Base-by-base conservation (phyloP, 1,139 yeast species). In the Pichia sorboxylosa region DNA sequence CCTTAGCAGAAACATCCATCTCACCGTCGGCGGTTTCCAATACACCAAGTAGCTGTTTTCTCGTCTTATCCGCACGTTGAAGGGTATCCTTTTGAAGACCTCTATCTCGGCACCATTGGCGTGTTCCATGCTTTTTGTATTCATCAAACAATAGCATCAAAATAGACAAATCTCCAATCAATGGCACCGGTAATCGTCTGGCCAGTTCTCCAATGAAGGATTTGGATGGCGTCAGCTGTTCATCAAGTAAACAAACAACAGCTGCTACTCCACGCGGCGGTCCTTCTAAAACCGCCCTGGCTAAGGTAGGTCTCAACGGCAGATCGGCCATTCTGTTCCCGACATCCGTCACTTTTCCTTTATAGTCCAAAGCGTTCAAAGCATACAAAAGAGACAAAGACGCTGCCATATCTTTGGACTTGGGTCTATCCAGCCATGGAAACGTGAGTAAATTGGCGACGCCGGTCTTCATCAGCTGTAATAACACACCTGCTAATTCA, bases 261-360 rank as follows among this genome's bases (percentile, higher is more conserved):
- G 84, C 69, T 5, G 82, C 46, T 0, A 85, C 71, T 33, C 81
- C 84, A 2, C n/a, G n/a, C n/a, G n/a, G n/a, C n/a, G n/a, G n/a
- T n/a, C n/a, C 74, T 1, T 77, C 66, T 2, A 87, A 53, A 18
- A 90, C 55, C 2, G 82, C 69, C 52, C 80, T 82, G 10, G 95
- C 78, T 44, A 83, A 66, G 75, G 81, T 81, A 3, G 96, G 96
- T 46, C 83, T 94, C 6, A 87, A 68, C 0, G 98, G 98, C 44
- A 90, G 83, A 47, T 82, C 94, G 3, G 94, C 82, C 94, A 90
- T 83, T 40, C 73, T 71, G 23, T 83, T 61, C 0, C 98, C 98
- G 1, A 75, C 52, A 37, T 72, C 69, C 0, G 98, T 90, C 22
- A 92, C 62, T 39, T 69, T 68, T 1, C 95, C 96, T 35, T 66